phyloP scores from a whole-genome alignment of 495 filamentous ascomycete species.

The Aspergillus avenaceus region DNA sequence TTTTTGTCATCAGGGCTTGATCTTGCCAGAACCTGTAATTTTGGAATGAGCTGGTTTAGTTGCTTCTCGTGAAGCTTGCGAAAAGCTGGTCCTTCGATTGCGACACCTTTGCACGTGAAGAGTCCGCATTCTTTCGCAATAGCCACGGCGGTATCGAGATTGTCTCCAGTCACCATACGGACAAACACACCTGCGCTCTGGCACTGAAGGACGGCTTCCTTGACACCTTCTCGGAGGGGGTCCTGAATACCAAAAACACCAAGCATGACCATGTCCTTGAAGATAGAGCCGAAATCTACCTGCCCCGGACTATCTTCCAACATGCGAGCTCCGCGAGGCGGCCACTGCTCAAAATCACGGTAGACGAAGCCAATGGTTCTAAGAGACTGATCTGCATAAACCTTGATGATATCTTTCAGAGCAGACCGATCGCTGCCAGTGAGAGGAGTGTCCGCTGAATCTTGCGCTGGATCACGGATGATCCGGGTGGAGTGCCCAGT shows the following conservation, averaged over 20 bases:
- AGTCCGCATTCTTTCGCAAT: conserved; percentile 85
- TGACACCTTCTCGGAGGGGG: conserved; percentile 73
- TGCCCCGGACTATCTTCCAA: conserved; percentile 65
- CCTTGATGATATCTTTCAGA: conserved; percentile 62
- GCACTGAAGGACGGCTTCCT: conserved; percentile 70
- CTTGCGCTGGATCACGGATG: conserved; percentile 64
- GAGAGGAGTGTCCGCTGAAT: conserved; percentile 50
- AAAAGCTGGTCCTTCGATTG: conserved; percentile 82
- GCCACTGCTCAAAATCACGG: conserved; percentile 87
- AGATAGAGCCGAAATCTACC: conserved; percentile 74
- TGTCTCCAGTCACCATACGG: conserved; percentile 91
- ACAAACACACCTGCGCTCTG: conserved; percentile 78
- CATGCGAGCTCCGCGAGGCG: conserved; percentile 62
- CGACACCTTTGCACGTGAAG: conserved; percentile 65
- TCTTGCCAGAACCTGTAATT: conserved; percentile 77
- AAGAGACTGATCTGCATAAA: conserved; percentile 77
- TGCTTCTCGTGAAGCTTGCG: conserved; percentile 61
- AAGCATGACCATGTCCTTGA: conserved; percentile 72
- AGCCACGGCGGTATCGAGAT: conserved; percentile 77
- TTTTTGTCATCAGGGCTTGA: conserved; percentile 85
- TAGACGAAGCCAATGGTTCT: conserved; percentile 85
- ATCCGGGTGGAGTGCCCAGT: conserved; percentile 67
- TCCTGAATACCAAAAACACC: conserved; percentile 86
- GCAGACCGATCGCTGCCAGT: conserved; percentile 54
- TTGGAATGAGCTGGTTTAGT: conserved; percentile 68